phyloP scores from a whole-genome alignment of 495 filamentous ascomycete species.

The Hapsidospora chrysogenum region DNA sequence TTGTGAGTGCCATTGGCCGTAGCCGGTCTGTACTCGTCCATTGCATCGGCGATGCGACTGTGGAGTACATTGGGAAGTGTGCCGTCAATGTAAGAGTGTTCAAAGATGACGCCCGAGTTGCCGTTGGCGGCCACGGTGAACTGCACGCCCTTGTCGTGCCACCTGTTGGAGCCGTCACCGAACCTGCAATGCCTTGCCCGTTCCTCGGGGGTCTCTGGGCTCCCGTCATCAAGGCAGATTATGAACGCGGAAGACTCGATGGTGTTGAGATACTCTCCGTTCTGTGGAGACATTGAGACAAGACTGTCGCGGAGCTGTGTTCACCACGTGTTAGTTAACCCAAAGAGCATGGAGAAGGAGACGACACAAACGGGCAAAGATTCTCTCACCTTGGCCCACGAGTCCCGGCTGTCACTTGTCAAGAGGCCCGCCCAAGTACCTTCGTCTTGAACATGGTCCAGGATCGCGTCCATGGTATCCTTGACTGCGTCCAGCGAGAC shows the following conservation, averaged over 20 bases:
- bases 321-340: no score
- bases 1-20: no score
- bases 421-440: slow-evolving; percentile 4
- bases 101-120: slow-evolving; percentile 53
- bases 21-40: no score
- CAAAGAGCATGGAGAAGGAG: neutral
- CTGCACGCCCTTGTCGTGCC: slow-evolving; percentile 61
- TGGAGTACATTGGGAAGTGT: no score
- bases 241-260: slow-evolving; percentile 23
- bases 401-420: slow-evolving; percentile 7
- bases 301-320: no score
- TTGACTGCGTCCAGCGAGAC: no score
- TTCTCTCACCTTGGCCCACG: slow-evolving; percentile 10
- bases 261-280: slow-evolving; percentile 13
- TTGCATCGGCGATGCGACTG: no score
- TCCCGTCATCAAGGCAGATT: slow-evolving; percentile 52
- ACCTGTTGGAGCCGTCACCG: slow-evolving; percentile 53
- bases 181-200: slow-evolving; percentile 54
- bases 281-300: no score
- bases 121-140: slow-evolving; percentile 62
- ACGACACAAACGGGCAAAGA: no score
- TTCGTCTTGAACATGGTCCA: neutral
- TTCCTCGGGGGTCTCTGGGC: slow-evolving; percentile 50
- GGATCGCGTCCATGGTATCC: neutral
- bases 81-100: slow-evolving; percentile 68